Base-by-base conservation (phyloP, 805 yeast species). In the Candida awuae region DNA sequence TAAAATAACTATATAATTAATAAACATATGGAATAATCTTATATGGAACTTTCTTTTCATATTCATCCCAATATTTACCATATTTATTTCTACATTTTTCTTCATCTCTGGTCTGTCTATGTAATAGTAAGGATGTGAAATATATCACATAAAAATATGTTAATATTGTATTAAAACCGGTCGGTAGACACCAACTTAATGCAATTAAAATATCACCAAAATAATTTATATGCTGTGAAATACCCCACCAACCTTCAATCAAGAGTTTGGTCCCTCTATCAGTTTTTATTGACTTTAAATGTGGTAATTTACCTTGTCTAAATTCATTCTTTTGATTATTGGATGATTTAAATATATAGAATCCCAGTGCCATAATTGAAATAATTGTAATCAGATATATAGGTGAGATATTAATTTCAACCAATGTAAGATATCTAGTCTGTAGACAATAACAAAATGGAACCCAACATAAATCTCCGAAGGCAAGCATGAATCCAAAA, bases 241-340 rank as follows among this genome's bases (percentile, higher is more conserved):
- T 59, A 2, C 82, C 83, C 98, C 98, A 92, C 98, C 97, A 92
- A 3, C 97, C 96, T 53, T 86, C 92, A 39, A 78, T 73, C 32
- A 92, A 64, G 47, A 92, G 70, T 54, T 75, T 83, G 19, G 95
- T 80, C 1, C 94, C 94, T 13, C 82, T 75, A 22, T 71, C 66
- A 0, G 97, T 81, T 46, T 73, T 65, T 43, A 92, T 83, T 39
- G 74, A 78, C 45, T 75, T 71, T 62, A 86, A 64, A 54, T 84
- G 77, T 2, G 68, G 56, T 42, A 87, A 68, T 49, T 80, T 73
- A 13, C 95, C 95, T 46, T 73, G 75, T 62, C 83, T 80, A 68
- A 92, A 92, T 23, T 73, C 71, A 18, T 86, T 77, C 64, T 92
- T 92, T 58, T 92, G 92, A 47, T 73, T 71, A 63, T 92, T 92